Conservation (phyloP, 768 basidiomycete species). For the Coprinellus micaceus region DNA sequence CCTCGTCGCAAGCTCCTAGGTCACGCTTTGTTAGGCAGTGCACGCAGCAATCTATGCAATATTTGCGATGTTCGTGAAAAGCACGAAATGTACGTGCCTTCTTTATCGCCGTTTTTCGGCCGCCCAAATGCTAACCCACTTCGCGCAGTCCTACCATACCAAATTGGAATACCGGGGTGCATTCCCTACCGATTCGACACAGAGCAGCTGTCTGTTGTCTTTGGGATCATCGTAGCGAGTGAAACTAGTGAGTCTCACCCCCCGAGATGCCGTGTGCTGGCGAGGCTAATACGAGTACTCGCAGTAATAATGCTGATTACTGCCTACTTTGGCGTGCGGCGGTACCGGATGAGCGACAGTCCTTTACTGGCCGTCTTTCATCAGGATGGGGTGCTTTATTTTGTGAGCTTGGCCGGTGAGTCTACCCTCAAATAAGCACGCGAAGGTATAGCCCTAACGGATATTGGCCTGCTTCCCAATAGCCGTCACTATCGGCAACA, state of each 20-base stretch:
- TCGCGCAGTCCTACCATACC: slow-evolving; percentile 3
- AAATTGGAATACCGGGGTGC: slow-evolving; percentile 1
- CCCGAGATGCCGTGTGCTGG: not conserved
- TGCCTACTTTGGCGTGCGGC: not conserved
- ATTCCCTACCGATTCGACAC: slow-evolving; percentile 3
- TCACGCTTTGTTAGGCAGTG: not conserved
- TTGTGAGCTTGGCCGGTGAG: slow-evolving; percentile 1
- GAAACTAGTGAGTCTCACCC: not conserved
- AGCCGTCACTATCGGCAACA: slow-evolving; percentile 12
- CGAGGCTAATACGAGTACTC: not conserved
- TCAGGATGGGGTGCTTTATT: not conserved
- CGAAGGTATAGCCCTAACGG: no score
- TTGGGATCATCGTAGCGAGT: slow-evolving; percentile 3
- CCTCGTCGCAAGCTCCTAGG: not conserved
- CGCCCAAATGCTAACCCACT: not conserved
- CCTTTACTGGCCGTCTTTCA: not conserved
- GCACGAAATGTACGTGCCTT: not conserved
- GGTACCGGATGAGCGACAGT: not conserved
- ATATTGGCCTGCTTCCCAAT: no score
- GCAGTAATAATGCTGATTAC: slow-evolving; percentile 6
- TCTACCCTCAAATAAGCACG: no score
- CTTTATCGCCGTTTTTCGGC: not conserved
- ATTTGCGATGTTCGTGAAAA: not conserved
- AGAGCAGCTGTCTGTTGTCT: not conserved
- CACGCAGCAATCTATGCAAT: not conserved